Base-by-base conservation (phyloP, 2,329 filamentous ascomycete genomes). In the Xylogone sp. region DNA sequence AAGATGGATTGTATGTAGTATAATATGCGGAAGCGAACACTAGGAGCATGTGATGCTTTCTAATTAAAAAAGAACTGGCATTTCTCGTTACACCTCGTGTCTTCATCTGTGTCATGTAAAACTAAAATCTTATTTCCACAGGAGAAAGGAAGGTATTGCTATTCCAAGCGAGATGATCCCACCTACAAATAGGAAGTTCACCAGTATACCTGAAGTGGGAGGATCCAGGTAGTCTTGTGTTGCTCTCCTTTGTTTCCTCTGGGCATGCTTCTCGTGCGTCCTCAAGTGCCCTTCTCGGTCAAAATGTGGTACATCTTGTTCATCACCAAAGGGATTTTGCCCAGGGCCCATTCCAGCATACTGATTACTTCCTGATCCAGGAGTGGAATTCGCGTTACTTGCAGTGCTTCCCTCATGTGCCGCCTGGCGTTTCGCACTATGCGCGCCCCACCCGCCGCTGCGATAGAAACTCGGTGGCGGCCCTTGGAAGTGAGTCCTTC, bases 381-480 rank as follows among this genome's bases (percentile, higher is more conserved):
- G 61, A 52, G 64, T 61, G 3, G 56, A 49, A 39, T 62, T 39
- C 44, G 53, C 48, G 20, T 55, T 51, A 16, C 34, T 18, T 5
- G 34, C 8, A 18, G 34, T 18, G 13, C 34, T 39, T 3, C 56
- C 42, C 52, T 57, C 66, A 43, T 82, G 78, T 43, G 78, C 77
- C 31, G 76, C 75, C 49, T 71, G 69, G 34, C 83, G 69, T 70
- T 87, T 87, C 31, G 78, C 78, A 2, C 71, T 66, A 53, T 88
- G 81, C 2, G 72, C 68, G 45, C 88, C 89, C 79, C 90, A 95
- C 2, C 88, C 90, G 3, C 90, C 91, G 55, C 79, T 84, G 18
- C 86, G 80, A 69, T 90, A 97, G 73, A 97, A 97, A 57, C 84
- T 89, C 0, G 93, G 92, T 47, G 94, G 92, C 3, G 94, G 93